Evolutionary conservation across 352 stramenopile genomes (phyloP), one percentile per base, ranked within the genome.

Genomic region (Phytophthora aleatoria): DNA sequence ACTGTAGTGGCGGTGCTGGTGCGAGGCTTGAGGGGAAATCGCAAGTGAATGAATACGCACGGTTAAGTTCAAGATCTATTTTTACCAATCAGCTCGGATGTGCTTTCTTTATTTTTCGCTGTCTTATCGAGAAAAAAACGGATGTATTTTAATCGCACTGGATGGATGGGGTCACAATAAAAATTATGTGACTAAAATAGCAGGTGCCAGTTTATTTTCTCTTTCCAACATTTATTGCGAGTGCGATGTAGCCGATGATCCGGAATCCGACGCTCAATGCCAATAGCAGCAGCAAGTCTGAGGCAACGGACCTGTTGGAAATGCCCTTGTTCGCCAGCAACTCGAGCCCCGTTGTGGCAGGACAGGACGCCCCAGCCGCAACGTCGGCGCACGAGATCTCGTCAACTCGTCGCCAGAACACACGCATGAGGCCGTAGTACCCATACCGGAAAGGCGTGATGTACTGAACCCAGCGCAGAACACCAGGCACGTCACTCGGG

Each of bases 391-490:
- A 88, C 4, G 79, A 69, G 35, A 88, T 84, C 1, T 39, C 28
- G 1, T 59, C 39, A n/a, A 86, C 56, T 28, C 52, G 41, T 12
- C 55, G 57, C 76, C 77, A 88, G 60, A 73, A 85, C 20, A 76
- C 64, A 3, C 76, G 76, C 69, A 83, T 85, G 26, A 83, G 33
- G 1, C 62, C 79, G 27, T 81, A 77, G 60, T 77, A 86, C 35
- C 74, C 69, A 56, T 81, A 88, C 38, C 74, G 71, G 57, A 88
- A 69, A 31, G 74, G 77, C 27, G 79, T 84, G 24, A 88, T 68
- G 64, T 78, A 81, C 54, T 77, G 53, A 30, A 88, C 61, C 79
- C 79, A 88, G 6, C 63, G 53, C 13, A 87, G 65, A 52, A 77
- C 74, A 1, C 39, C 70, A 16, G 73, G 77, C 3, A 71, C 69